phyloP scores from a whole-genome alignment of 164 flowering plant species.

The Aristolochia californica region DNA sequence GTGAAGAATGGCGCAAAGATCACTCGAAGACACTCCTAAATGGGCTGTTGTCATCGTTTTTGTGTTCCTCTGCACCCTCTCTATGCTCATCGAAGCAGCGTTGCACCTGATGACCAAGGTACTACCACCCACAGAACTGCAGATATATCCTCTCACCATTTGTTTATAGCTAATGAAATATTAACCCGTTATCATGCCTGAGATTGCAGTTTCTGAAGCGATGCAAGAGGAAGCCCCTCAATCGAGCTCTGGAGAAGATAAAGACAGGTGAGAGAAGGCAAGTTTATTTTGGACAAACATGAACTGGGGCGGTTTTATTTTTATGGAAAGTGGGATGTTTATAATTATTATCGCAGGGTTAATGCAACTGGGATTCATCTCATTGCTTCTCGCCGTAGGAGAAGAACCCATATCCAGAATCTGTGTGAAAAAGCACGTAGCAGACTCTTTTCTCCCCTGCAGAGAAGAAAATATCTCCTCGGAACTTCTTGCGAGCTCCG shows the following conservation, averaged over 20 bases:
- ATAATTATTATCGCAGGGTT: constrained; percentile 30
- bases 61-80: constrained; percentile 28
- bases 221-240: too few species aligned
- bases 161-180: too few species aligned
- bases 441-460: constrained; percentile 53
- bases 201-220: too few species aligned
- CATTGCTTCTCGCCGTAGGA: constrained; percentile 40
- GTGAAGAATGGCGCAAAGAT: constrained; percentile 1
- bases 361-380: constrained; percentile 68
- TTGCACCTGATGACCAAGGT: constrained; percentile 40
- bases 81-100: constrained; percentile 33
- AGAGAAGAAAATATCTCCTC: not conserved
- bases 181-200: too few species aligned
- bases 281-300: too few species aligned
- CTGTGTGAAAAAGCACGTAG: constrained; percentile 27
- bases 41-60: constrained; percentile 58
- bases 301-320: too few species aligned
- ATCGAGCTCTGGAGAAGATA: too few species aligned
- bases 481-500: too few species aligned
- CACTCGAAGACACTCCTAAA: constrained; percentile 46
- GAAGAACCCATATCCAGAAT: constrained; percentile 32
- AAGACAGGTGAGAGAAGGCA: too few species aligned
- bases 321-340: too few species aligned
- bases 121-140: not conserved
- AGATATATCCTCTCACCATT: too few species aligned